Evolutionary conservation across 2,329 filamentous ascomycete species (phyloP), one percentile per base, ranked within the genome.

Genomic region (Ascochyta viciae-villosae): DNA sequence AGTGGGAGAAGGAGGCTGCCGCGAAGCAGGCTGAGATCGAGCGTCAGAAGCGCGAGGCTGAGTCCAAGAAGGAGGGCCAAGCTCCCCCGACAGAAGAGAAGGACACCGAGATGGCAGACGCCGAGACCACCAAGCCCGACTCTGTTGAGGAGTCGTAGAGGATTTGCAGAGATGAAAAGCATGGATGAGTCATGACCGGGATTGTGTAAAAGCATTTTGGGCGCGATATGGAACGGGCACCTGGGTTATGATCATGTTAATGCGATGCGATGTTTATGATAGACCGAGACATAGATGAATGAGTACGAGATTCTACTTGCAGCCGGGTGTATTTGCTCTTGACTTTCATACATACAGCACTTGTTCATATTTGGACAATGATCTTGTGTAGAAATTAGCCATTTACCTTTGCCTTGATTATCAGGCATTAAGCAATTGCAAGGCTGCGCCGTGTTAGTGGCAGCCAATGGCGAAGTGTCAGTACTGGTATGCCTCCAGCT

Each of bases 1-100:
- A 81, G 38, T 81, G 92, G 74, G 91, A 94, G 71, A 85, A 86
- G 70, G 84, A 80, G 35, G 80, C 79, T 15, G 85, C 84, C 55
- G 89, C 85, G 78, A 85, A 85, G 77, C 80, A 82, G 50, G 85
- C 84, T 24, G 84, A 87, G 70, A 78, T 87, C 49, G 92, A 95
- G 56, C 90, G 90, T 61, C 89, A 91, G 78, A 87, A 87, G 74
- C 88, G 89, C 67, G 89, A 89, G 53, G 91, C 90, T 78, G 90
- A 91, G 78, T 81, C 85, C 58, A 83, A 83, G 77, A 83, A 83
- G 75, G 80, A 81, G 44, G 72, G 73, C n/a, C 78, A 78, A n/a
- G 77, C 77, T 27, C 66, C 64, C 23, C 57, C 57, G 24, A 47
- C 60, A 24, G 75, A 76, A 52, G 47, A 66, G 45, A 75, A 76